A percentile compares a stretch with the other conserved stretches of the same genome.
Conservation (phyloP, 805 yeast genomes). For the Wickerhamiella slavikovae region DNA sequence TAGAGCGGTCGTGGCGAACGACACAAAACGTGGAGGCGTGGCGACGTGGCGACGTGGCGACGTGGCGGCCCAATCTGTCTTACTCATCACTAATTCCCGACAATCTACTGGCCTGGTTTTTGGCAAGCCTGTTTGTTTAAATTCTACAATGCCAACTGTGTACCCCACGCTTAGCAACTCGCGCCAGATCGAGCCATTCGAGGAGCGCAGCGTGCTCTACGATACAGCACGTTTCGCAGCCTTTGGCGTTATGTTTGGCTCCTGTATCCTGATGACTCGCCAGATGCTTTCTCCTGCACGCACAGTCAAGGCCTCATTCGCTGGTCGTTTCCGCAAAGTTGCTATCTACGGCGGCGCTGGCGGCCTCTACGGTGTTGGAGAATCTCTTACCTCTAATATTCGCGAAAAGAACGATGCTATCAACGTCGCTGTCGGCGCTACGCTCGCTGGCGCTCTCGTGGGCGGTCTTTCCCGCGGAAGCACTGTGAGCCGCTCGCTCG, state of each 20-base stretch:
- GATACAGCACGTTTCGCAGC: conserved; percentile 28
- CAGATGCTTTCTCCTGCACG: conserved; percentile 15
- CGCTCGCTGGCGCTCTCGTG: conserved; percentile 24
- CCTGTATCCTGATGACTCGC: conserved; percentile 26
- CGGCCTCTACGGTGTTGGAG: conserved; percentile 24
- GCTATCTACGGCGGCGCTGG: conserved; percentile 26
- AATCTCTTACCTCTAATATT: conserved; percentile 32
- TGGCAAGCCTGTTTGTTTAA: not conserved
- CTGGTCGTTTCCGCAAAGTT: conserved; percentile 14
- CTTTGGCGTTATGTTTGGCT: conserved; percentile 27
- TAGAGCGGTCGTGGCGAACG: too few relatives aligned
- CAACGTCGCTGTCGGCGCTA: conserved; percentile 32
- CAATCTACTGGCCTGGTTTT: too few relatives aligned
- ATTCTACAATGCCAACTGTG: conserved; percentile 1
- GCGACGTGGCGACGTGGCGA: too few relatives aligned
- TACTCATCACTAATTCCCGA: too few relatives aligned
- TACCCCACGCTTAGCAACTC: conserved; percentile 11
- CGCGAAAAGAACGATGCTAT: conserved; percentile 42
- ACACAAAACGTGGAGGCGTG: too few relatives aligned
- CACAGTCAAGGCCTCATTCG: too few relatives aligned
- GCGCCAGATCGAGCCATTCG: conserved; percentile 25
- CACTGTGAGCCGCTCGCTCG: conserved; percentile 23
- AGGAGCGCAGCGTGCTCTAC: conserved; percentile 34
- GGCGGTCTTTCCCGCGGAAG: conserved; percentile 18
- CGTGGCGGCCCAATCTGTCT: too few relatives aligned